phyloP scores from a whole-genome alignment of 2,329 filamentous ascomycete genomes.

The Pyricularia grisea region DNA sequence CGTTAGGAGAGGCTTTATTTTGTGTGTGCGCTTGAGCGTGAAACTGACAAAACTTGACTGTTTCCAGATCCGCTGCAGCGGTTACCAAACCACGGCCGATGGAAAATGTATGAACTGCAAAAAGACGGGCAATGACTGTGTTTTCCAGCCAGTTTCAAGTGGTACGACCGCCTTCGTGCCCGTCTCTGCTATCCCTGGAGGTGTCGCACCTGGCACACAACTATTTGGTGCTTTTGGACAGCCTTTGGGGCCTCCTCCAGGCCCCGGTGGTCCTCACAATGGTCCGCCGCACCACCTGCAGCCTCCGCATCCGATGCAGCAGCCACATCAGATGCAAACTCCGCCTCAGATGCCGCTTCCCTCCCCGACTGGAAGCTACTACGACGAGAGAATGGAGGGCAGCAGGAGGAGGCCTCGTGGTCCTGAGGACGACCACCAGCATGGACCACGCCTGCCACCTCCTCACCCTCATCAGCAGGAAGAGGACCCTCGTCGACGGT shows the following conservation, averaged over 20 bases:
- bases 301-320: constrained; percentile 10
- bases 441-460: constrained; percentile 30
- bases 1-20: not conserved
- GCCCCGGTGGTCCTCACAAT: not conserved
- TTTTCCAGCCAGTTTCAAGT: constrained; percentile 50
- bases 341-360: constrained; percentile 19
- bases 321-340: constrained; percentile 12
- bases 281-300: not conserved
- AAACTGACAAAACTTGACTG: not conserved
- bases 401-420: constrained; percentile 25
- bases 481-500: constrained; percentile 40
- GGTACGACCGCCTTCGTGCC: constrained; percentile 47
- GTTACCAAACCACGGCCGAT: constrained; percentile 47
- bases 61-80: constrained; percentile 48
- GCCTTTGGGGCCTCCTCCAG: constrained; percentile 25
- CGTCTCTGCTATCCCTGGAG: constrained; percentile 48
- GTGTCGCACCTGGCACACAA: constrained; percentile 45
- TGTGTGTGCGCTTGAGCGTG: not conserved
- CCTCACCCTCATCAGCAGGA: constrained; percentile 33
- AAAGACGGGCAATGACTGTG: constrained; percentile 52
- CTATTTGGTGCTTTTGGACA: constrained; percentile 50
- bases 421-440: constrained; percentile 27
- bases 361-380: constrained; percentile 25
- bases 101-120: constrained; percentile 53
- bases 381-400: constrained; percentile 23